A percentile compares a stretch with the other conserved stretches of the same genome.
Conservation (phyloP, 192 early-diverging fungal species). For the Backusella liffmaniae region DNA sequence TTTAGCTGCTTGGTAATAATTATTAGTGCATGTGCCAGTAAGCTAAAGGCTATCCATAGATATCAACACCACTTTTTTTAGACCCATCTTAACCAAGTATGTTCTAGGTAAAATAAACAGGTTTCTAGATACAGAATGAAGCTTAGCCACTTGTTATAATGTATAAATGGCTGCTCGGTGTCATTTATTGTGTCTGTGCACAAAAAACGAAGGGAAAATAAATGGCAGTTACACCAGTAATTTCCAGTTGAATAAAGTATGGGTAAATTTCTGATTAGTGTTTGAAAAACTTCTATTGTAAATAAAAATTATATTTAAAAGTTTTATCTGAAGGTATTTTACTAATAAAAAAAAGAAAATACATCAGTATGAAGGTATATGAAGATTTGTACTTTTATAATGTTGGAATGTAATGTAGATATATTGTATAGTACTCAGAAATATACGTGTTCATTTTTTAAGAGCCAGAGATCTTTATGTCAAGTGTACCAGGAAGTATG, state of each 20-base stretch:
- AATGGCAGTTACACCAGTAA: not conserved
- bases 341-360: not conserved
- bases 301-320: not conserved
- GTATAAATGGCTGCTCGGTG: not conserved
- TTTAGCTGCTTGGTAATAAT: too few relatives aligned
- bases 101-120: not conserved
- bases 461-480: too few relatives aligned
- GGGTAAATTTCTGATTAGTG: not conserved
- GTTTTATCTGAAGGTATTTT: not conserved
- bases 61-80: too few relatives aligned
- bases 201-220: not conserved
- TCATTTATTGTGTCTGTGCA: not conserved
- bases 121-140: not conserved
- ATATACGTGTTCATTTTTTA: too few relatives aligned
- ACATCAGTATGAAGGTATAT: not conserved
- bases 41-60: not conserved
- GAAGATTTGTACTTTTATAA: not conserved
- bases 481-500: too few relatives aligned
- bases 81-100: not conserved
- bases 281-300: not conserved
- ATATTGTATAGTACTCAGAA: too few relatives aligned
- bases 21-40: not conserved
- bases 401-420: not conserved
- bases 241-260: not conserved
- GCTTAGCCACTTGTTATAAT: too few relatives aligned